Evolutionary conservation across 2,329 filamentous ascomycete genomes (phyloP), one percentile per base, ranked within the genome.

Genomic region (Fusarium nematophilum): DNA sequence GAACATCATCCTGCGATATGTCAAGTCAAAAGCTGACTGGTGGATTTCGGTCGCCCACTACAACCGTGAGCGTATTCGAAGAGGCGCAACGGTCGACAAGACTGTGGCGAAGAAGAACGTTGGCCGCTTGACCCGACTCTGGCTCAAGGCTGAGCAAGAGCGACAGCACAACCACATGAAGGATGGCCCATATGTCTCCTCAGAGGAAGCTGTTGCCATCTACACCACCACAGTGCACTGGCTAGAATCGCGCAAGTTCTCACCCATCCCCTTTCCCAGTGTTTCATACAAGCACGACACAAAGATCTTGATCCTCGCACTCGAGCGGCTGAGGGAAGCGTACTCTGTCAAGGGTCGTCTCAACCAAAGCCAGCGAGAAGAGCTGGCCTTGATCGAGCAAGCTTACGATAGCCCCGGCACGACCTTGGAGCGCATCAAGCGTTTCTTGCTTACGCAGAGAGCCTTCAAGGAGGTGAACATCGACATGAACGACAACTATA

Each of bases 401-500:
- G 96, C 95, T 4, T 99, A 99, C 68, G 95, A 99, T 73, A 97
- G 93, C 59, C 95, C 96, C 3, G 95, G 95, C 57, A 99, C 95
- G 2, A 98, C 95, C 0, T 76, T 99, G 53, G 94, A 97, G 62
- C 86, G 95, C 54, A 99, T 99, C 79, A 99, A 99, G 83, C 90
- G 95, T 42, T 98, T 98, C 82, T 81, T 99, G 60, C 86, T 99
- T 37, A 99, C 96, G 0, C 95, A 99, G 73, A 88, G 95, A 75
- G 95, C 96, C 2, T 99, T 99, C 85, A 99, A 99, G 79, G 95
- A 99, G 78, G 95, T 99, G 37, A 95, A 94, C 50, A 99, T 99
- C 66, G 95, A 99, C 73, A 99, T 99, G 95, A 99, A 99, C 75
- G 95, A 99, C 79, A 99, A 99, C 72, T 99, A 99, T 79, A 98